Evolutionary conservation across 495 filamentous ascomycete genomes (phyloP), one percentile per base, ranked within the genome.

Genomic region (Daldinia loculata): DNA sequence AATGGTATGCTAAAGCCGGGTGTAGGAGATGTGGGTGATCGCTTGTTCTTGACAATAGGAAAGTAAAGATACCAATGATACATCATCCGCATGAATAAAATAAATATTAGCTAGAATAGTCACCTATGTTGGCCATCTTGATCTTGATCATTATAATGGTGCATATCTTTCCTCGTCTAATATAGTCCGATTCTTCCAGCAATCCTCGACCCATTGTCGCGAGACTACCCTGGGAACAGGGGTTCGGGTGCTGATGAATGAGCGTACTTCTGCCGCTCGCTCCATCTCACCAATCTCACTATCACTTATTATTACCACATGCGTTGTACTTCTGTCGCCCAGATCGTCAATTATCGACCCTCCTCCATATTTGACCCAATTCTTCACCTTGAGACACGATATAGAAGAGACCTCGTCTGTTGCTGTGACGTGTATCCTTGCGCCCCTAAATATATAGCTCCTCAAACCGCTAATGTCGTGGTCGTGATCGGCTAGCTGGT

Each of bases 1-100:
- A 85, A 82, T 59, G 94, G 95, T 3, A 97, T 97, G 94, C 90
- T 98, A 78, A 92, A 89, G 79, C 95, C 95, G 3, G 95, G 95
- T 0, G 75, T 97, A 69, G 93, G 93, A 0, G 94, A 97, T 85
- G 91, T 97, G 67, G 95, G 95, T 6, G 95, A 98, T 83, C 83
- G 95, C 61, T 81, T 98, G 78, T 98, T 95, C 83, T 86, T 97
- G 80, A 97, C 95, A 0, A 88, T 95, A 81, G 95, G 95, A 29
- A 98, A 98, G 80, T 97, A 87, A 71, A 56, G 56, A 64, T 29
- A 24, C 55, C 32, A 34, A 57, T 22, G 61, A 61, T 61, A 57
- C 32, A 55, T 52, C 4, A 26, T 56, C 8, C 22, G 19, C n/a
- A 36, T 29, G 34, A 61, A 61, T 56, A 19, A 12, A 51, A 27